A percentile compares a stretch with the other conserved stretches of the same genome.
Conservation (phyloP, 164 flowering plant genomes). For the Magnolia changhungtana region DNA sequence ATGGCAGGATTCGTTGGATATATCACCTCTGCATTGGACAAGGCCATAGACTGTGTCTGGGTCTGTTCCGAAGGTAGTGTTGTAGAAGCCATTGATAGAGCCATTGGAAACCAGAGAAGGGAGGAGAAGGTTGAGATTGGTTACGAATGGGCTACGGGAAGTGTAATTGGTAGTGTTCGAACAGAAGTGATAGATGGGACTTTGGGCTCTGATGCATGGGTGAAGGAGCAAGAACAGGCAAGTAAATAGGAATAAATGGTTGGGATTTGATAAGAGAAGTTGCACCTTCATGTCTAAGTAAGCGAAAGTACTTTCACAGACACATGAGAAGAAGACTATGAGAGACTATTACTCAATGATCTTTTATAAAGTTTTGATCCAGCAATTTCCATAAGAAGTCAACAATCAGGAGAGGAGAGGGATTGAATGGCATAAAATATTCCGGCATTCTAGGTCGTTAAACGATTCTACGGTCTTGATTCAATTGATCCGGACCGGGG, state of each 20-base stretch:
- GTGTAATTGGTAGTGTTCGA: conserved; percentile 2
- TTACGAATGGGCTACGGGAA: neutral
- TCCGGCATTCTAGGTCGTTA: no score
- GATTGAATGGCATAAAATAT: no score
- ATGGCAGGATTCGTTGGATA: conserved; percentile 5
- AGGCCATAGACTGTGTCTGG: neutral
- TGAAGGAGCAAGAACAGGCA: neutral
- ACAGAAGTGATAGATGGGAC: neutral
- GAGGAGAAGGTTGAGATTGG: neutral
- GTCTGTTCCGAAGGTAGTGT: neutral
- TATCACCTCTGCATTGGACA: neutral
- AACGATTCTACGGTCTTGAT: no score
- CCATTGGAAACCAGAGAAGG: neutral
- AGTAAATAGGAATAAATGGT: neutral
- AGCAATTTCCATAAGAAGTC: no score
- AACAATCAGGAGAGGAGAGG: no score
- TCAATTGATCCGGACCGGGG: no score
- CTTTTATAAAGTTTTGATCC: no score
- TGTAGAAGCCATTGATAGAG: neutral
- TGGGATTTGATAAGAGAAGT: no score
- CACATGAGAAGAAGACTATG: no score
- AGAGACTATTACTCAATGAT: no score
- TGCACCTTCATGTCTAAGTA: no score
- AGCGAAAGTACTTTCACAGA: no score
- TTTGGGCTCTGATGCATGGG: neutral